Evolutionary conservation across 2,329 filamentous ascomycete species (phyloP).

Genomic region (Neophaeococcomyces mojaviensis): DNA sequence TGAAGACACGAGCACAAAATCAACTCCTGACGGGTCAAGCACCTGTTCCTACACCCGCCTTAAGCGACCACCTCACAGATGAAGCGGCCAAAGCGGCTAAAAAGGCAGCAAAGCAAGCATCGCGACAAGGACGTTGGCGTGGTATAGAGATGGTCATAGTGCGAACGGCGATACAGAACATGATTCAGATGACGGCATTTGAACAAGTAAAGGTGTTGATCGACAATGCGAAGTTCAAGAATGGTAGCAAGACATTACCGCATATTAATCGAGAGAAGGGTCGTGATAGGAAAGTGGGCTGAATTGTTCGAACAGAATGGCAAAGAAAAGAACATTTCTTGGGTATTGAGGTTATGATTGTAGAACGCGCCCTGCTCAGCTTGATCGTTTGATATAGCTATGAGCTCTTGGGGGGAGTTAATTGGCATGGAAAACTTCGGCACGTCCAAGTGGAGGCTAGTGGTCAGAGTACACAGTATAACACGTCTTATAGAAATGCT

Average conservation of each 20-base stretch:
- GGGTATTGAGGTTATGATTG: too few species aligned
- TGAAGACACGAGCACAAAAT: conserved; percentile 43
- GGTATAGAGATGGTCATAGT: conserved; percentile 41
- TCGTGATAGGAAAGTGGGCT: conserved; percentile 14
- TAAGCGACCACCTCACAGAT: conserved; percentile 10
- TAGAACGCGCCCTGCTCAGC: too few species aligned
- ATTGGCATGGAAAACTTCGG: too few species aligned
- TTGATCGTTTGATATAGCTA: too few species aligned
- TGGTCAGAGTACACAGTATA: too few species aligned
- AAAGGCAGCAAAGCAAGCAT: conserved; percentile 32
- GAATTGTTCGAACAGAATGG: background rate
- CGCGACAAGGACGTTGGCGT: conserved; percentile 34
- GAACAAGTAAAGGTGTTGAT: conserved; percentile 40
- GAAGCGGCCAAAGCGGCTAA: conserved; percentile 24
- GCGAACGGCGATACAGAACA: conserved; percentile 41
- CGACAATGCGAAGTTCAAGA: conserved; percentile 30
- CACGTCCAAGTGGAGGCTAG: too few species aligned
- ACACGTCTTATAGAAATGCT: too few species aligned
- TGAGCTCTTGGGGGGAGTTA: too few species aligned
- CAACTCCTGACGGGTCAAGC: conserved; percentile 31
- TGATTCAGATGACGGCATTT: conserved; percentile 41
- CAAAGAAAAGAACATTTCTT: too few species aligned
- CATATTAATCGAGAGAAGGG: conserved; percentile 22
- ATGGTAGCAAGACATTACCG: conserved; percentile 20
- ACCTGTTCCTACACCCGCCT: conserved; percentile 3